Evolutionary conservation across 2,329 filamentous ascomycete species (phyloP).

Genomic region (Epicoccum nigrum): DNA sequence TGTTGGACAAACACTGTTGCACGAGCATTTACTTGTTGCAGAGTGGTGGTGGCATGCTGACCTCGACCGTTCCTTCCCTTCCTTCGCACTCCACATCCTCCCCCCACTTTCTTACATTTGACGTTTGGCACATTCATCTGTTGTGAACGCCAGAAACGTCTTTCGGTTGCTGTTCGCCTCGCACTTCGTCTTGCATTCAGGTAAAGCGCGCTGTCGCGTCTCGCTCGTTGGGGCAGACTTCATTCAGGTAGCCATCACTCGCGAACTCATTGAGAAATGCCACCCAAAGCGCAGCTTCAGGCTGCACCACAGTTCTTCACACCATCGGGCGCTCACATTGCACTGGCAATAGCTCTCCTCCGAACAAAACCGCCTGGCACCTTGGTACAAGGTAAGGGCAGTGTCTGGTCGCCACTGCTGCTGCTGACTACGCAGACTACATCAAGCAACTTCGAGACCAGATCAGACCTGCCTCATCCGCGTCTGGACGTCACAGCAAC

Average conservation of each 20-base stretch:
- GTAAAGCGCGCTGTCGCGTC: too few species aligned
- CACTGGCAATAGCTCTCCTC: slow-evolving; percentile 47
- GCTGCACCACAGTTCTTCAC: slow-evolving; percentile 1
- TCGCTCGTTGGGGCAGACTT: too few species aligned
- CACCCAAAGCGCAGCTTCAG: slow-evolving; percentile 7
- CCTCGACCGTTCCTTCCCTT: slow-evolving; percentile 10
- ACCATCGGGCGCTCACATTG: slow-evolving; percentile 37
- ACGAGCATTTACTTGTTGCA: not conserved
- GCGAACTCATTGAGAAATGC: not conserved
- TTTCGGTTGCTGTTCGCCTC: too few species aligned
- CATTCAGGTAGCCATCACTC: not conserved
- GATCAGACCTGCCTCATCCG: slow-evolving; percentile 29
- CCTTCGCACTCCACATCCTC: not conserved
- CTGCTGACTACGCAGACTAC: slow-evolving; percentile 34
- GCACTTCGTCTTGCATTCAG: too few species aligned
- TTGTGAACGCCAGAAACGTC: too few species aligned
- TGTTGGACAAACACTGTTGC: not conserved
- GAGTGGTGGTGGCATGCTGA: not conserved
- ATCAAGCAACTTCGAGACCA: slow-evolving; percentile 45
- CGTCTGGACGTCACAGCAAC: slow-evolving; percentile 30
- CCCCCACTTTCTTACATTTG: slow-evolving; percentile 3
- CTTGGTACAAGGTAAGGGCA: slow-evolving; percentile 38
- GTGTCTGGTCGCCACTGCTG: not conserved
- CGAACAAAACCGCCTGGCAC: slow-evolving; percentile 46
- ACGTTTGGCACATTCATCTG: too few species aligned